Evolutionary conservation across 768 basidiomycete genomes (phyloP).

Genomic region (Mycena crocata): DNA sequence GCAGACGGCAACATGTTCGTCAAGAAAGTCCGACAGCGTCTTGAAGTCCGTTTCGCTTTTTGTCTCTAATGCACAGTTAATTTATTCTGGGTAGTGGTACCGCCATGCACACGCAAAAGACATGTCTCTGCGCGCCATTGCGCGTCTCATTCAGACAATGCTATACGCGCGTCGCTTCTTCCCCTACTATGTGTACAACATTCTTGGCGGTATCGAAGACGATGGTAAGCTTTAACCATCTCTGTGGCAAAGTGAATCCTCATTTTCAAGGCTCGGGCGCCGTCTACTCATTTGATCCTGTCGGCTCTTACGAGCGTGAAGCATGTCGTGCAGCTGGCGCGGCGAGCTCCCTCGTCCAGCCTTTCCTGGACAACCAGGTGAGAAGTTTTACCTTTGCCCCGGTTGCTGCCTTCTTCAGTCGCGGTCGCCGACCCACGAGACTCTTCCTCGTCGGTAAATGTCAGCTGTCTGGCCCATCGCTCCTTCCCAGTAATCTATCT

Average conservation of each 20-base stretch:
- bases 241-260: conserved; percentile 18
- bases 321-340: conserved; percentile 96
- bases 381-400: conserved; percentile 43
- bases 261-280: conserved; percentile 83
- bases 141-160: conserved; percentile 98
- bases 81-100: conserved; percentile 82
- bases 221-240: conserved; percentile 73
- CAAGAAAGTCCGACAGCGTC: conserved; percentile 93
- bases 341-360: conserved; percentile 94
- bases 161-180: conserved; percentile 96
- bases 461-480: conserved; percentile 29
- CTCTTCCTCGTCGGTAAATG: conserved; percentile 8
- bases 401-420: neutral
- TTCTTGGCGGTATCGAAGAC: conserved; percentile 95
- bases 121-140: conserved; percentile 96
- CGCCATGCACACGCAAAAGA: conserved; percentile 96
- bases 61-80: neutral
- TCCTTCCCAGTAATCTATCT: conserved; percentile 31
- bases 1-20: conserved; percentile 99
- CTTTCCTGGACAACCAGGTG: conserved; percentile 98
- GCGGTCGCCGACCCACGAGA: conserved; percentile 17
- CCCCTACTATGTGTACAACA: conserved; percentile 98
- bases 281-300: conserved; percentile 99
- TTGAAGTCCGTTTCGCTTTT: conserved; percentile 75
- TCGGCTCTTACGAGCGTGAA: conserved; percentile 98